Conservation (phyloP, 768 basidiomycete species). For the Lactarius hengduanensis region DNA sequence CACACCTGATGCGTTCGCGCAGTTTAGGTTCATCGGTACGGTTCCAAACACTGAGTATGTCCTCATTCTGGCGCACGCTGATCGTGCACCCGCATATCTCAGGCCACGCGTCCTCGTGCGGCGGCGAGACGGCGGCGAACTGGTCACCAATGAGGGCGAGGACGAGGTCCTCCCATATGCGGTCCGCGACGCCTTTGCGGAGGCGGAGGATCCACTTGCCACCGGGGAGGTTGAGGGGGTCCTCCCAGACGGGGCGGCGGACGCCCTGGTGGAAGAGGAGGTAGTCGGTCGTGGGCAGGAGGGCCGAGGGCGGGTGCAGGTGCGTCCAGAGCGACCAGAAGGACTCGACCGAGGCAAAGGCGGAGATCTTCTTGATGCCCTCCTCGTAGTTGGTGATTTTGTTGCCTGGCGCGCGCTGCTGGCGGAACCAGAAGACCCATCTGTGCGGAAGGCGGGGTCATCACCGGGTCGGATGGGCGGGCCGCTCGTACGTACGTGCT, state of each 20-base stretch:
- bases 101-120: constrained; percentile 54
- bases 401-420: constrained; percentile 85
- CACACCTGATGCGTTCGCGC: constrained; percentile 80
- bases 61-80: constrained; percentile 89
- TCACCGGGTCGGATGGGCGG: neutral
- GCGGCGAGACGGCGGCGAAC: constrained; percentile 67
- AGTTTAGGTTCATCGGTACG: constrained; percentile 75
- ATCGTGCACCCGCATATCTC: constrained; percentile 96
- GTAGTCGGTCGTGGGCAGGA: constrained; percentile 90
- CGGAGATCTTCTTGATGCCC: constrained; percentile 88
- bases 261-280: constrained; percentile 86
- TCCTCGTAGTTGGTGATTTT: constrained; percentile 92
- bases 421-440: constrained; percentile 92
- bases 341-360: constrained; percentile 93
- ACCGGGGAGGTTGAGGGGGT: constrained; percentile 80
- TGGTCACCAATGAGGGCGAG: constrained; percentile 88
- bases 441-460: constrained; percentile 38
- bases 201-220: constrained; percentile 97
- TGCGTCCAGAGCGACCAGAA: constrained; percentile 96
- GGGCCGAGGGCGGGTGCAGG: constrained; percentile 76
- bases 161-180: constrained; percentile 88
- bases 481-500: constrained; percentile 72
- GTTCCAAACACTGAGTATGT: constrained; percentile 94
- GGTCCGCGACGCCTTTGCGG: constrained; percentile 85
- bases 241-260: constrained; percentile 93